Base-by-base conservation (phyloP, 2,329 filamentous ascomycete genomes). In the Scytalidium sp. region DNA sequence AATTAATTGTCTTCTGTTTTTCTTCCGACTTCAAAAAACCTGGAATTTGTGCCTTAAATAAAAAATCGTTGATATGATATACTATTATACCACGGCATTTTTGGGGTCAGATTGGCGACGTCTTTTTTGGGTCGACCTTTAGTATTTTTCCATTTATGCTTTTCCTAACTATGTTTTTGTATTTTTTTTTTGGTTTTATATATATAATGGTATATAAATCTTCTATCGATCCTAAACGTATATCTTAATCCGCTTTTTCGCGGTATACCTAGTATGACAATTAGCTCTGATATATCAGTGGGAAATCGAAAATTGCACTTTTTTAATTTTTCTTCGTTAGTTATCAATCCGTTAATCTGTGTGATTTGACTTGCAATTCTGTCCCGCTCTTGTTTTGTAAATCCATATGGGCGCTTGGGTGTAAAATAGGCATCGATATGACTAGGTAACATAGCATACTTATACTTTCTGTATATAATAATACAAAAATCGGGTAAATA, bases 381-480 rank as follows among this genome's bases (percentile, higher is more conserved):
- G 10, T 45, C 43, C 19, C 19, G 17, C 21, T 13, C 22, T 19
- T 45, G 19, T 23, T 45, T 45, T 15, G 21, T 19, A 17, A 25
- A 45, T 45, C 25, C 13, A 27, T 22, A 13, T 22, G n/a, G 22
- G 15, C 17, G 19, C 29, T 25, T n/a, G 15, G 19, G 19, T 13
- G 43, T 19, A 22, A 45, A 45, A 36, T 45, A 19, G 13, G 23
- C 27, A 25, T 45, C 22, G 19, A 45, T 32, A 15, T 45, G 23
- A 19, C 15, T 45, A 19, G 43, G 43, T 17, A 45, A 45, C 29
- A 45, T 45, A 19, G 43, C 22, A 36, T 45, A 45, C 20, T 25
- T 6, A 19, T 27, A 45, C 43, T 45, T 45, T 23, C 29, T 45
- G 19, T 41, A 41, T 21, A 41, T 21, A n/a, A 41, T 41, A 9